Evolutionary conservation across 2,329 filamentous ascomycete genomes (phyloP).

Genomic region (Paraphaeosphaeria minitans): DNA sequence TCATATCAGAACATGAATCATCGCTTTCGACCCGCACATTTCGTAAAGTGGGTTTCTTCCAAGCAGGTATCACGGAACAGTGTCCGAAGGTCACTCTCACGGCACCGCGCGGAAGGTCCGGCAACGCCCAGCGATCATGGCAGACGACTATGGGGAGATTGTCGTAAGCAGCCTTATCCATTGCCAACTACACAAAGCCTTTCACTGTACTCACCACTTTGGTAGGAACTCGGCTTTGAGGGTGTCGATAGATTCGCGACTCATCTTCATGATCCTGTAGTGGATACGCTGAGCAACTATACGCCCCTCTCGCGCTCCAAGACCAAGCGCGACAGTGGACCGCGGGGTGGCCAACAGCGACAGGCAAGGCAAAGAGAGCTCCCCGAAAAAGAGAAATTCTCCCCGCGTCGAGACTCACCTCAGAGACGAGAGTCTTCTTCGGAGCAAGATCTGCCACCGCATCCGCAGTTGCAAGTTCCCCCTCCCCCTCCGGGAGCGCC

Average conservation of each 20-base stretch:
- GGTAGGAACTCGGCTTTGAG: slow-evolving; percentile 45
- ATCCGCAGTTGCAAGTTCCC: slow-evolving; percentile 4
- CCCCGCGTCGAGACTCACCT: slow-evolving; percentile 1
- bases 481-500: not conserved
- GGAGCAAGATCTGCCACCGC: not conserved
- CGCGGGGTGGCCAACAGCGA: slow-evolving; percentile 7
- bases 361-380: slow-evolving; percentile 5
- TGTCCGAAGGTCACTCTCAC: not conserved
- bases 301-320: not conserved
- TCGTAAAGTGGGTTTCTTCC: not conserved
- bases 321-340: slow-evolving; percentile 11
- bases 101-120: not conserved
- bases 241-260: slow-evolving; percentile 37
- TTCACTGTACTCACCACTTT: not conserved
- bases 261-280: slow-evolving; percentile 38
- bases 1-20: not conserved
- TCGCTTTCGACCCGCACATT: not conserved
- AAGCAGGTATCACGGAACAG: slow-evolving; percentile 4
- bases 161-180: not conserved
- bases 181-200: not conserved
- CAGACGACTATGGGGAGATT: slow-evolving; percentile 2
- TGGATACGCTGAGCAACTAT: slow-evolving; percentile 25
- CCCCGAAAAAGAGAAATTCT: not conserved
- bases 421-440: not conserved
- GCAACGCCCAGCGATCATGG: slow-evolving; percentile 1